Percentiles rank a stretch among this genome's conserved stretches.
Evolutionary conservation across 1,284 basidiomycete species (phyloP).

Genomic region (Irpex sp.): DNA sequence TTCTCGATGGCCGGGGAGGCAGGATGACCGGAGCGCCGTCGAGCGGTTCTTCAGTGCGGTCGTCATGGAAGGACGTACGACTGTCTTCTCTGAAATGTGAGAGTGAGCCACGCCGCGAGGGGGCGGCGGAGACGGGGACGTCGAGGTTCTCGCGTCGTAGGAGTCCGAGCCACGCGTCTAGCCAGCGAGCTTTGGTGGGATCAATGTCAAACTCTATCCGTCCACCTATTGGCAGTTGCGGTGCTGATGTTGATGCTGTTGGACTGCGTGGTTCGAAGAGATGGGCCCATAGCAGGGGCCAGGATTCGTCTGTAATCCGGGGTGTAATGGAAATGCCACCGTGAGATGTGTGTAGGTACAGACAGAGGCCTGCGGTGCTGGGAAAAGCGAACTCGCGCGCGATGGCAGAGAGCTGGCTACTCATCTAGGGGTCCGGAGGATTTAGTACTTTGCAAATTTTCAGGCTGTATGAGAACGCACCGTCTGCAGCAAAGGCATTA

Average conservation of each 20-base stretch:
- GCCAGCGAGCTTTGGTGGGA: conserved; percentile 67
- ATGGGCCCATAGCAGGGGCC: conserved; percentile 68
- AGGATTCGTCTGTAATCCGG: conserved; percentile 73
- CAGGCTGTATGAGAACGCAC: conserved; percentile 37
- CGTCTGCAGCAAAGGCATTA: conserved; percentile 74
- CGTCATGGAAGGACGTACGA: conserved; percentile 45
- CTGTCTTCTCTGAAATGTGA: conserved; percentile 54
- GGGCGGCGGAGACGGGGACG: conserved; percentile 38
- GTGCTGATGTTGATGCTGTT: conserved; percentile 16
- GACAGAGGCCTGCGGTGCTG: conserved; percentile 65
- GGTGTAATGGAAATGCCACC: conserved; percentile 54
- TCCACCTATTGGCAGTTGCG: conserved; percentile 57
- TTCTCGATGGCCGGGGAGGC: conserved; percentile 17
- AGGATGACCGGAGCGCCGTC: conserved; percentile 26
- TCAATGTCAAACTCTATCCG: conserved; percentile 80
- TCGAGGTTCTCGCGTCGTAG: conserved; percentile 43
- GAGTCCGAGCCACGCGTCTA: conserved; percentile 59
- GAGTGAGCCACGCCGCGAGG: conserved; percentile 36
- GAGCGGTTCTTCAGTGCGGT: conserved; percentile 37
- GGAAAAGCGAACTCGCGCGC: conserved; percentile 79
- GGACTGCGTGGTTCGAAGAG: conserved; percentile 48
- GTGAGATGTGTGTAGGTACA: conserved; percentile 66
- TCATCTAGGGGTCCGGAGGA: conserved; percentile 45
- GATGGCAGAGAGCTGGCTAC: conserved; percentile 69
- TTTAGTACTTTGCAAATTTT: not conserved